A percentile compares a stretch with the other conserved stretches of the same genome.
phyloP scores from a whole-genome alignment of 1,284 basidiomycete species.

The Cystobasidium slooffiae region DNA sequence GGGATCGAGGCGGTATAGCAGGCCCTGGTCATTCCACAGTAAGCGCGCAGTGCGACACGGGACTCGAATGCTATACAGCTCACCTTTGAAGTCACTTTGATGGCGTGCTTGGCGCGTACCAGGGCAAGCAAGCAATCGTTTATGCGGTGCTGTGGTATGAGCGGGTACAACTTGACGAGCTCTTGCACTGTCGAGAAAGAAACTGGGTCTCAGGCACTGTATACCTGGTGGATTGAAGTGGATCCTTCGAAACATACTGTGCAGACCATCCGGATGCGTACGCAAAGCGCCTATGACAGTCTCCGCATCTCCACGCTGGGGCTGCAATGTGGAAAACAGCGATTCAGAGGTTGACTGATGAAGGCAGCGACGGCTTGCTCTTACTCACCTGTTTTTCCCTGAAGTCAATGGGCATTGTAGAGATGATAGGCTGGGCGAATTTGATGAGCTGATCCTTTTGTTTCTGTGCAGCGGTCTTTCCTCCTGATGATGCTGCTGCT shows the following conservation, averaged over 20 bases:
- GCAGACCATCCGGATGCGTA: constrained; percentile 40
- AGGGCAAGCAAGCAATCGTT: constrained; percentile 39
- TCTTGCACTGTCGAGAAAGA: constrained; percentile 32
- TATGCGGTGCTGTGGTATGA: constrained; percentile 41
- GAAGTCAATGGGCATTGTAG: constrained; percentile 49
- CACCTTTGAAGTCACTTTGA: constrained; percentile 37
- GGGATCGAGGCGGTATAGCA: constrained; percentile 36
- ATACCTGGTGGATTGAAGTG: background rate
- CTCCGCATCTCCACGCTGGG: constrained; percentile 47
- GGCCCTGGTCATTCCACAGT: background rate
- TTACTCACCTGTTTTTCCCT: constrained; percentile 49
- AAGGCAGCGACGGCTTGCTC: background rate
- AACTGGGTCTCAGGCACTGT: background rate
- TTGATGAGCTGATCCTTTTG: constrained; percentile 50
- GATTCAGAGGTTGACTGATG: background rate
- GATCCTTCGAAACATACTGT: constrained; percentile 36
- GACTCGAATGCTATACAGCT: background rate
- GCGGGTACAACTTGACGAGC: constrained; percentile 36
- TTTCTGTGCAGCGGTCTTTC: constrained; percentile 35
- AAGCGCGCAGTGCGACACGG: too few species aligned
- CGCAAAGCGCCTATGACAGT: constrained; percentile 46
- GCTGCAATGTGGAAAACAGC: constrained; percentile 7
- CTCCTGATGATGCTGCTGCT: constrained; percentile 13
- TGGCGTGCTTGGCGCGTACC: constrained; percentile 42
- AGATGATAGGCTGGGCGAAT: constrained; percentile 49